Base-by-base conservation (phyloP, 495 filamentous ascomycete genomes). In the Halenospora varia region DNA sequence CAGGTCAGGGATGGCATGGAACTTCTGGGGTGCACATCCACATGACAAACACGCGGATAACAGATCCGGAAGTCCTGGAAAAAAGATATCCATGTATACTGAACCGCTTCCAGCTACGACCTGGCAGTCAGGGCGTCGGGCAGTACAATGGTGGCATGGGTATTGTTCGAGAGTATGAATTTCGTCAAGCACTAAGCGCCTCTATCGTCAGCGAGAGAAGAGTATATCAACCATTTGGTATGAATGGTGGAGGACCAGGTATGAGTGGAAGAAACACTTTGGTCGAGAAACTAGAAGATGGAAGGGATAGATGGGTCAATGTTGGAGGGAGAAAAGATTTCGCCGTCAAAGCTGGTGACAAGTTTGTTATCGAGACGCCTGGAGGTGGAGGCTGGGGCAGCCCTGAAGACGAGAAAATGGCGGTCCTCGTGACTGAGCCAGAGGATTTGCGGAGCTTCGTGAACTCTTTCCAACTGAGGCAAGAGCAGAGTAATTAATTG, bases 41-140 rank as follows among this genome's bases (percentile, higher is more conserved):
- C 59, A 88, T 88, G 83, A 89, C 86, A 13, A 89, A 89, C 60
- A 89, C 86, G 1, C 79, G 86, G 0, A 89, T 88, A 62, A 89
- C 86, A 2, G 86, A 89, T 66, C 74, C 83, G 0, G 86, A 89
- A 54, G 78, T 87, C 44, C 80, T 89, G 40, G 86, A 89, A 65
- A 77, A 84, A 26, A 75, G 86, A 20, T 89, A 89, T 60, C 86
- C 86, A 2, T 82, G 83, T 15, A 64, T 88, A 3, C 72, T 89
- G 19, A 73, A 82, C 0, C 77, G 82, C 55, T 88, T 88, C 62
- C 72, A 73, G 18, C 65, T 88, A 4, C 66, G 84, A 1, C 49
- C 66, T 1, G 72, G 71, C 2, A 76, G 70, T 22, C 73, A 70
- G 3, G 68, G 70, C 1, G 40, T 41, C 0, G 70, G 71, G 2